Percentiles rank a stretch among this genome's conserved stretches.
Conservation (phyloP, 768 basidiomycete species). For the Paxillus ammoniavirescens region DNA sequence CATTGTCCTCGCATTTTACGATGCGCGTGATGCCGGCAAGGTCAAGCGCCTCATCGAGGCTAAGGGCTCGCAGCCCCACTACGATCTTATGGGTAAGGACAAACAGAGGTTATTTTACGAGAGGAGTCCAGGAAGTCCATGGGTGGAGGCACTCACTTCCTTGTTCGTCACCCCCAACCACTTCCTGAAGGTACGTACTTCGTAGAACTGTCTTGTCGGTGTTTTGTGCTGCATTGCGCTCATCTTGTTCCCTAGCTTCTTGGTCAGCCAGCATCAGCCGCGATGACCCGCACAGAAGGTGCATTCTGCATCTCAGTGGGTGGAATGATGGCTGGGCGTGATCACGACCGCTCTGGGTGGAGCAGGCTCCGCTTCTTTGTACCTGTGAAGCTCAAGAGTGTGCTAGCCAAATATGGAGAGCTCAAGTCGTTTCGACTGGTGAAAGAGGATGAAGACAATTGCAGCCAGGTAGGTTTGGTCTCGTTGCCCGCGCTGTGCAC, state of each 20-base stretch:
- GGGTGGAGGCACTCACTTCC: conserved; percentile 36
- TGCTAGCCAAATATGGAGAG: conserved; percentile 31
- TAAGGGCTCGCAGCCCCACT: conserved; percentile 8
- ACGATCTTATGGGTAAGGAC: conserved; percentile 1
- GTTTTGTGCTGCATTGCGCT: conserved; percentile 2
- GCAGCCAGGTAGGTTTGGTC: conserved; percentile 27
- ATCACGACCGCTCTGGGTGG: conserved; percentile 23
- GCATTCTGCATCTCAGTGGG: conserved; percentile 49
- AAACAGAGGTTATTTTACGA: conserved; percentile 7
- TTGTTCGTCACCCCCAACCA: conserved; percentile 46
- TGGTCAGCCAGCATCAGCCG: conserved; percentile 44
- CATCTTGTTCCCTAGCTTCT: conserved; percentile 41
- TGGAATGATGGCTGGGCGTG: conserved; percentile 17
- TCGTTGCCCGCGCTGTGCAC: not conserved
- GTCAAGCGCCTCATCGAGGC: conserved; percentile 42
- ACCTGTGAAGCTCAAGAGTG: conserved; percentile 28
- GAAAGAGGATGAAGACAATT: conserved; percentile 23
- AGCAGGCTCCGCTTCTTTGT: conserved; percentile 24
- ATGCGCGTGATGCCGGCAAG: conserved; percentile 51
- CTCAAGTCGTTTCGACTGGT: conserved; percentile 28
- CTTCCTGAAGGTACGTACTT: conserved; percentile 40
- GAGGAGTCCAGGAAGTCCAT: conserved; percentile 7
- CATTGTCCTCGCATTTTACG: conserved; percentile 59
- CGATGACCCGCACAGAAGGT: conserved; percentile 52
- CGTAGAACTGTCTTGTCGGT: not conserved